These are phyloP conservation scores for Saxophila tyrrhenica DNA, from an alignment of 495 filamentous ascomycete genomes.

Conservation along the genomic window DNA sequence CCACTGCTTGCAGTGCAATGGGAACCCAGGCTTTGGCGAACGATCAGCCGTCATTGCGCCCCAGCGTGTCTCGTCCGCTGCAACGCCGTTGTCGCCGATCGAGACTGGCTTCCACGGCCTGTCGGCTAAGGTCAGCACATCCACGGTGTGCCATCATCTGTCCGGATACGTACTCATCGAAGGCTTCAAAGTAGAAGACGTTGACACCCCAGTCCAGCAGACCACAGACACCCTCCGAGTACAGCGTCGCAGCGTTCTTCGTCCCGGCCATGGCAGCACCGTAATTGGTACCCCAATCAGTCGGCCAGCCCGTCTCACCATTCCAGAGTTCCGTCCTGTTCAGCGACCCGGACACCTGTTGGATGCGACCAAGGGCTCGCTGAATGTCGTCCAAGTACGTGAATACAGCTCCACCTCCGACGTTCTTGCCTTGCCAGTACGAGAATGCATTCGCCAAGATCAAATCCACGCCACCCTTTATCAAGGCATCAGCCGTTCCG, in stretches of 20 bases:
- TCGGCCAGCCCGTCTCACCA: constrained; percentile 67
- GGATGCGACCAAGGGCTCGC: constrained; percentile 59
- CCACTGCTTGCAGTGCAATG: constrained; percentile 3
- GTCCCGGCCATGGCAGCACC: constrained; percentile 51
- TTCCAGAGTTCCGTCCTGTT: constrained; percentile 56
- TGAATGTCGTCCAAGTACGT: constrained; percentile 67
- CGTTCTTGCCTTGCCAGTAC: constrained; percentile 65
- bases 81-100: constrained; percentile 54
- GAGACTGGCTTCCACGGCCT: constrained; percentile 61
- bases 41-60: constrained; percentile 57
- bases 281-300: constrained; percentile 50
- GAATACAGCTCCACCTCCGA: constrained; percentile 56
- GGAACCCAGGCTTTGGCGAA: constrained; percentile 37
- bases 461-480: constrained; percentile 50
- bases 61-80: constrained; percentile 67
- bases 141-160: not conserved
- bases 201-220: constrained; percentile 63
- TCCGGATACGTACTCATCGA: constrained; percentile 43
- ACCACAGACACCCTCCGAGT: constrained; percentile 55
- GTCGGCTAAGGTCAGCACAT: not conserved
- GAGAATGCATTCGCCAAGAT: constrained; percentile 73
- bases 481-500: constrained; percentile 58
- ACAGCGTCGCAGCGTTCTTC: constrained; percentile 50
- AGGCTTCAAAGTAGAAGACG: constrained; percentile 77
- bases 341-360: constrained; percentile 44